These are phyloP conservation scores for Gamarada debralockiae DNA, from an alignment of 495 filamentous ascomycete genomes.

Conservation along the genomic window DNA sequence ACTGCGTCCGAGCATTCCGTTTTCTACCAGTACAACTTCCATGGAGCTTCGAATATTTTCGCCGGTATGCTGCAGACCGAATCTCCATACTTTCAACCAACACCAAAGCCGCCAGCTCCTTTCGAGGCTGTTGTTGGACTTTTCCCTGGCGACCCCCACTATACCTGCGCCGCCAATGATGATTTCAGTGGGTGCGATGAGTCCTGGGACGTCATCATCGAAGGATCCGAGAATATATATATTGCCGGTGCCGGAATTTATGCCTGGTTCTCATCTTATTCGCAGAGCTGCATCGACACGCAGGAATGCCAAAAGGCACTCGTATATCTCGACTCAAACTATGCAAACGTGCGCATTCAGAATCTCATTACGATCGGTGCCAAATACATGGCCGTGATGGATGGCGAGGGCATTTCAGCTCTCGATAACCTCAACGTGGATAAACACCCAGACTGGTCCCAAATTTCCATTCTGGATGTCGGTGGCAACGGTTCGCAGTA, in stretches of 20 bases:
- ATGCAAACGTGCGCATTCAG: constrained; percentile 11
- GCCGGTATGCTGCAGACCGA: constrained; percentile 68
- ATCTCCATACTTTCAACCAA: constrained; percentile 70
- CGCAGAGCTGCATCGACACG: constrained; percentile 14
- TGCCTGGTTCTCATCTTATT: constrained; percentile 20
- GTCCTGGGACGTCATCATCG: constrained; percentile 20
- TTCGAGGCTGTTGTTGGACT: constrained; percentile 36
- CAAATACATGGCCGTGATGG: too few relatives aligned
- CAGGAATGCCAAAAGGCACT: constrained; percentile 17
- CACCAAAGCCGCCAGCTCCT: constrained; percentile 53
- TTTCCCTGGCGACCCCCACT: constrained; percentile 18
- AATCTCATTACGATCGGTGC: constrained; percentile 24
- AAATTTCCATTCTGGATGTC: too few relatives aligned
- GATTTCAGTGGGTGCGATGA: constrained; percentile 16
- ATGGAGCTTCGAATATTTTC: constrained; percentile 58
- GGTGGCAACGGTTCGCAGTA: too few relatives aligned
- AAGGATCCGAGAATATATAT: constrained; percentile 14
- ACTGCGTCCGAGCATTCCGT: constrained; percentile 67
- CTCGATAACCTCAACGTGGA: too few relatives aligned
- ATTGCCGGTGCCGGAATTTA: constrained; percentile 23
- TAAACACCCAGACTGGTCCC: too few relatives aligned
- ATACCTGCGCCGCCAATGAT: too few relatives aligned
- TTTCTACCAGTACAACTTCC: constrained; percentile 69
- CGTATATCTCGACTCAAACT: constrained; percentile 5
- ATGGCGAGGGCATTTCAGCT: too few relatives aligned